Evolutionary conservation across 2,329 filamentous ascomycete species (phyloP).

Genomic region (Aspergillus spinulosporus): DNA sequence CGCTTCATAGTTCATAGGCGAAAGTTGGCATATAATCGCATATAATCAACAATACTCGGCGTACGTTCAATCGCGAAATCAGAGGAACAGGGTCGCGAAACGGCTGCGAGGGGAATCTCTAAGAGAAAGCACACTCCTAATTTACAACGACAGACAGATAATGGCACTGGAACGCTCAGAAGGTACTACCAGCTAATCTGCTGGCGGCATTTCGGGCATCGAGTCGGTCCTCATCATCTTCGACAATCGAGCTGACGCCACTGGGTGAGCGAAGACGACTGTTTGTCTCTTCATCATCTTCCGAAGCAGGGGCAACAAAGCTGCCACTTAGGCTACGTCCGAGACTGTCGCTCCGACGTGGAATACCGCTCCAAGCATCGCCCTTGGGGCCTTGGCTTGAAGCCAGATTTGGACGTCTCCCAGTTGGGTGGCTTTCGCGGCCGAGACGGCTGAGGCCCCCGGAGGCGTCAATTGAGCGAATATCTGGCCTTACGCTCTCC

Average conservation of each 20-base stretch:
- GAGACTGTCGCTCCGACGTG: slow-evolving; percentile 75
- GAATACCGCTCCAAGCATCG: slow-evolving; percentile 97
- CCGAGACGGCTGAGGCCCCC: slow-evolving; percentile 88
- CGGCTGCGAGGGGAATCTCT: slow-evolving; percentile 32
- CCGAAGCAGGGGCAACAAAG: slow-evolving; percentile 63
- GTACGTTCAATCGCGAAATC: neutral
- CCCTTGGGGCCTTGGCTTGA: slow-evolving; percentile 94
- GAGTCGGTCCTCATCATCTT: slow-evolving; percentile 82
- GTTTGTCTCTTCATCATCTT: slow-evolving; percentile 60
- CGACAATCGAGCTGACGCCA: slow-evolving; percentile 45
- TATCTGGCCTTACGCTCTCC: slow-evolving; percentile 90
- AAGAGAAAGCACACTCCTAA: slow-evolving; percentile 34
- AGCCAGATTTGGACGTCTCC: slow-evolving; percentile 72
- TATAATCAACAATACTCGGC: neutral
- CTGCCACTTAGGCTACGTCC: slow-evolving; percentile 75
- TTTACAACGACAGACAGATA: slow-evolving; percentile 29
- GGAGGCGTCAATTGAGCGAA: slow-evolving; percentile 86
- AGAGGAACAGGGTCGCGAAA: slow-evolving; percentile 4
- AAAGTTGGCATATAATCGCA: neutral
- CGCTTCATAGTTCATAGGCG: slow-evolving; percentile 8
- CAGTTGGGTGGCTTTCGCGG: slow-evolving; percentile 77
- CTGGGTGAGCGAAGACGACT: slow-evolving; percentile 52
- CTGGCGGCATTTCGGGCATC: slow-evolving; percentile 96
- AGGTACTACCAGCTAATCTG: slow-evolving; percentile 89
- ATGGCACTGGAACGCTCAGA: slow-evolving; percentile 51